A percentile compares a stretch with the other conserved stretches of the same genome.
Evolutionary conservation across 2,329 filamentous ascomycete genomes (phyloP).

Genomic region (Exophiala aquamarina): DNA sequence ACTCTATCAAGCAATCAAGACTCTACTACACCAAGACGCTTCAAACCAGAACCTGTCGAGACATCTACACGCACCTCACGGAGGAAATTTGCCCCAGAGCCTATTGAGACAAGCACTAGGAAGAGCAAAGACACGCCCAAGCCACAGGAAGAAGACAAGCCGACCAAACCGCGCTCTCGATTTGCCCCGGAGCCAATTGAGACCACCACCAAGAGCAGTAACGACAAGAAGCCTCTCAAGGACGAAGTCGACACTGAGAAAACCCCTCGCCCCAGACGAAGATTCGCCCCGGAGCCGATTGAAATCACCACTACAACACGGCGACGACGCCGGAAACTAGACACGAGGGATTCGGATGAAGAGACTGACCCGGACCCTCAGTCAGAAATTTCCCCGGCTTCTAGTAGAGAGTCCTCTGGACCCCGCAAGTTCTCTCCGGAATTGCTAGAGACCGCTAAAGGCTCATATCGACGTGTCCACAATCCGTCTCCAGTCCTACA

Average conservation of each 20-base stretch:
- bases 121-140: slow-evolving; percentile 24
- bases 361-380: slow-evolving; percentile 1
- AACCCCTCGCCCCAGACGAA: slow-evolving; percentile 47
- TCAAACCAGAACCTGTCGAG: slow-evolving; percentile 32
- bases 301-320: slow-evolving; percentile 58
- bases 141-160: slow-evolving; percentile 6
- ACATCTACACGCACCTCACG: slow-evolving; percentile 22
- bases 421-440: slow-evolving; percentile 69
- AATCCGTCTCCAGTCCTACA: slow-evolving; percentile 9
- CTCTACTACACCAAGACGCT: slow-evolving; percentile 19
- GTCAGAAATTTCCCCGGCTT: slow-evolving; percentile 9
- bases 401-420: slow-evolving; percentile 21
- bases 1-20: background rate
- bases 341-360: slow-evolving; percentile 17
- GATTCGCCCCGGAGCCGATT: slow-evolving; percentile 68
- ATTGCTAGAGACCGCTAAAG: slow-evolving; percentile 75
- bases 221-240: slow-evolving; percentile 21
- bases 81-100: slow-evolving; percentile 33
- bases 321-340: slow-evolving; percentile 7
- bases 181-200: slow-evolving; percentile 48
- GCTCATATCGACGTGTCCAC: slow-evolving; percentile 60
- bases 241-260: slow-evolving; percentile 27
- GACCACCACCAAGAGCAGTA: slow-evolving; percentile 39
- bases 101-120: slow-evolving; percentile 28
- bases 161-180: slow-evolving; percentile 30